Conservation (phyloP, 805 yeast genomes). For the Dipodascus albidus region DNA sequence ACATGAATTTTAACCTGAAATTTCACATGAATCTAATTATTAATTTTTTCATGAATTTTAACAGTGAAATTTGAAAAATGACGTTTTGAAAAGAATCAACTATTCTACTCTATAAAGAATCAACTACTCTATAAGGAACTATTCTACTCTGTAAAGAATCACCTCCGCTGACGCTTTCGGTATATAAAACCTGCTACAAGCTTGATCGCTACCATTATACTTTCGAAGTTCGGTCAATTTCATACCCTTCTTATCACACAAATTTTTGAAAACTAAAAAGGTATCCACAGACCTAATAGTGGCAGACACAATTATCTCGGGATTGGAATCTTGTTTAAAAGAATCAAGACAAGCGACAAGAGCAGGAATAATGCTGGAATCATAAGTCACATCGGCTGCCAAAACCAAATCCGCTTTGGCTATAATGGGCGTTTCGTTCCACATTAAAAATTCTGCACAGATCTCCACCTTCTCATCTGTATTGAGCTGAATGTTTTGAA, state of each 20-base stretch:
- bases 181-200: not conserved
- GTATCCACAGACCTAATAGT: conserved; percentile 60
- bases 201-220: conserved; percentile 3
- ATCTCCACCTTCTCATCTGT: conserved; percentile 7
- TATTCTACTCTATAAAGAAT: not conserved
- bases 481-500: conserved; percentile 37
- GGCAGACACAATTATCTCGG: conserved; percentile 45
- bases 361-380: conserved; percentile 43
- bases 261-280: conserved; percentile 30
- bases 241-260: conserved; percentile 19
- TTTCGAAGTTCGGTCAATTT: conserved; percentile 3
- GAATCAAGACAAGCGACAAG: conserved; percentile 37
- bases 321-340: conserved; percentile 9
- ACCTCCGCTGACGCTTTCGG: conserved; percentile 4
- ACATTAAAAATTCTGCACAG: conserved; percentile 10
- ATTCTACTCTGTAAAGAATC: conserved; percentile 1
- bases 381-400: conserved; percentile 89
- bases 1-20: no score
- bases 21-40: no score
- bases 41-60: no score
- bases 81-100: no score
- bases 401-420: conserved; percentile 37
- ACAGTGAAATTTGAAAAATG: no score
- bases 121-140: no score
- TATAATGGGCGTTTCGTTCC: conserved; percentile 19